Conservation (phyloP, 164 flowering plant genomes). For the Tinospora cordifolia region DNA sequence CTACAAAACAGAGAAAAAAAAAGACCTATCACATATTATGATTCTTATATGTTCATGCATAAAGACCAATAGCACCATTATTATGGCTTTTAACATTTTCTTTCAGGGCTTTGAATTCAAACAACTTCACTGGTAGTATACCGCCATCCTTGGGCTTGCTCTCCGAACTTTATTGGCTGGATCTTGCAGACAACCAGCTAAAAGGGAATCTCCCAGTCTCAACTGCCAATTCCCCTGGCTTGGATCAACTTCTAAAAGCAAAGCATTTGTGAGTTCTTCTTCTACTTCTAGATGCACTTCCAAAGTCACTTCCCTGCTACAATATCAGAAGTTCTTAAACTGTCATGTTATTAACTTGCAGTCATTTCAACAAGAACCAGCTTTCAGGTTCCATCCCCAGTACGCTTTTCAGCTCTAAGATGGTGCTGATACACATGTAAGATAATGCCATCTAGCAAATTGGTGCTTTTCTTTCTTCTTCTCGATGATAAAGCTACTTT, state of each 20-base stretch:
- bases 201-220: slow-evolving; percentile 73
- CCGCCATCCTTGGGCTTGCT: slow-evolving; percentile 78
- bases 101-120: slow-evolving; percentile 79
- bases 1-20: too few species aligned
- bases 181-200: slow-evolving; percentile 80
- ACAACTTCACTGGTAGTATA: slow-evolving; percentile 65
- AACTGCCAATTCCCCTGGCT: slow-evolving; percentile 44
- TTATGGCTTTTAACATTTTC: neutral
- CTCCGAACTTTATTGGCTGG: slow-evolving; percentile 79
- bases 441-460: too few species aligned
- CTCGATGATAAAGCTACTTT: too few species aligned
- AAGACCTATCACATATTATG: too few species aligned
- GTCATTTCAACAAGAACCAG: slow-evolving; percentile 88
- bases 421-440: too few species aligned
- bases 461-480: too few species aligned
- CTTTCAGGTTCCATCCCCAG: slow-evolving; percentile 71
- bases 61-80: neutral
- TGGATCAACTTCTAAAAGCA: slow-evolving; percentile 62
- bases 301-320: neutral
- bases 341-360: slow-evolving; percentile 34
- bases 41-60: too few species aligned
- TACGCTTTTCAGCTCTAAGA: slow-evolving; percentile 57
- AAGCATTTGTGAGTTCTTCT: slow-evolving; percentile 79
- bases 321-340: neutral
- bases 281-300: neutral